Evolutionary conservation across 1,284 basidiomycete species (phyloP).

Genomic region (Omphalotus olearius): DNA sequence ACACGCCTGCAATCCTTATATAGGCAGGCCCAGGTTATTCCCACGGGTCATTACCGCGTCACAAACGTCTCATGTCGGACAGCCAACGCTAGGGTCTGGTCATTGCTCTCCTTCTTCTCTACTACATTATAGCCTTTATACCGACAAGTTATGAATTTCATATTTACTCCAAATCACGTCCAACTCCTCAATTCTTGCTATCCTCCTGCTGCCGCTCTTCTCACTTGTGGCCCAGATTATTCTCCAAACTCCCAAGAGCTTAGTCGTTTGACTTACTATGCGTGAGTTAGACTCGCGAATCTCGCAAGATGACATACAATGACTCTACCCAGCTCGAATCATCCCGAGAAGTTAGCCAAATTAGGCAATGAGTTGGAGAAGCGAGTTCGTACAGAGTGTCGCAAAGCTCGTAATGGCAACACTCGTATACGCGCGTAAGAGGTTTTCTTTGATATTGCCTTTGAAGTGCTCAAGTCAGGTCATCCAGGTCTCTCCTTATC

Average conservation of each 20-base stretch:
- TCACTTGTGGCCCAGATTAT: constrained; percentile 76
- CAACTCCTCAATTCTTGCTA: constrained; percentile 89
- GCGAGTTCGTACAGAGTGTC: constrained; percentile 64
- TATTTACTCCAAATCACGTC: constrained; percentile 83
- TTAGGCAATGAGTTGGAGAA: constrained; percentile 83
- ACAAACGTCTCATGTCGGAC: not conserved
- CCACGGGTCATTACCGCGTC: not conserved
- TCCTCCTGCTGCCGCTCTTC: constrained; percentile 76
- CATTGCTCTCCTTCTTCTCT: not conserved
- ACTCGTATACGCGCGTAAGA: constrained; percentile 79
- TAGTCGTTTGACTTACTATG: constrained; percentile 90
- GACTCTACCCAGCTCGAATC: constrained; percentile 48
- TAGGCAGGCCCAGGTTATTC: not conserved
- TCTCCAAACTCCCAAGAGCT: constrained; percentile 88
- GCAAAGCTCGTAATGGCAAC: constrained; percentile 68
- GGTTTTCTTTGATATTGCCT: constrained; percentile 1
- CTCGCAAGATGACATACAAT: not conserved
- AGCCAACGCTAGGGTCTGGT: not conserved
- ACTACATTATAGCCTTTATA: constrained; percentile 2
- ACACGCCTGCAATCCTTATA: not conserved
- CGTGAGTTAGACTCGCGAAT: constrained; percentile 31
- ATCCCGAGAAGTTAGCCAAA: constrained; percentile 86
- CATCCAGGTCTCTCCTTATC: constrained; percentile 73
- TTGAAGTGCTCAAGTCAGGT: constrained; percentile 9
- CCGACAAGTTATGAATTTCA: constrained; percentile 38